phyloP scores from a whole-genome alignment of 139 green algal species.

The Picochlorum sp. region DNA sequence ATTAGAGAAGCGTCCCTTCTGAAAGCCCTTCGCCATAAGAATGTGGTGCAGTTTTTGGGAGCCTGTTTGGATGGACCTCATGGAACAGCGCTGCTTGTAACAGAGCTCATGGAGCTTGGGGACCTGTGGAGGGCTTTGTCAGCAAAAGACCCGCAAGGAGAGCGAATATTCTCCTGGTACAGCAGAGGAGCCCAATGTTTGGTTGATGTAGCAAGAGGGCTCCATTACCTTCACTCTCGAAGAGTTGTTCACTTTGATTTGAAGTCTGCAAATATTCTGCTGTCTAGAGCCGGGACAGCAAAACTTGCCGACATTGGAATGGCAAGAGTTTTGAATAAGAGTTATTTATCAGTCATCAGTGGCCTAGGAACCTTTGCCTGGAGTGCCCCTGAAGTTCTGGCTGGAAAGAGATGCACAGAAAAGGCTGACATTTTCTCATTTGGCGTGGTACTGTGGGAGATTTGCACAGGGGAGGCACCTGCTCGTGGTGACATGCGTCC shows the following conservation, averaged over 20 bases:
- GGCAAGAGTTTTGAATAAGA: constrained; percentile 33
- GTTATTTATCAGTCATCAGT: constrained; percentile 22
- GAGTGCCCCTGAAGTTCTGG: constrained; percentile 36
- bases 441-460: constrained; percentile 37
- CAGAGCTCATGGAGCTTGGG: constrained; percentile 33
- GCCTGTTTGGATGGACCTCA: constrained; percentile 18
- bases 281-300: constrained; percentile 19
- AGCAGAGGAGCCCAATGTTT: constrained; percentile 17
- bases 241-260: constrained; percentile 37
- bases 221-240: constrained; percentile 29
- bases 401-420: constrained; percentile 17
- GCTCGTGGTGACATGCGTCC: constrained; percentile 23
- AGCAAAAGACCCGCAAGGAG: constrained; percentile 5
- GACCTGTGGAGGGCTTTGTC: constrained; percentile 36
- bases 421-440: constrained; percentile 36
- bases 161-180: constrained; percentile 29
- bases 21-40: constrained; percentile 23
- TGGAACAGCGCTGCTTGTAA: constrained; percentile 31
- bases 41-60: constrained; percentile 37
- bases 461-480: constrained; percentile 35
- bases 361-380: constrained; percentile 29
- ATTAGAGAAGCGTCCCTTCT: constrained; percentile 25
- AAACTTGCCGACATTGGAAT: constrained; percentile 36
- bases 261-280: constrained; percentile 39
- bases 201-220: constrained; percentile 29